These are phyloP conservation scores for Colletotrichum gloeosporioides DNA, from an alignment of 2,329 filamentous ascomycete species.

Conservation along the genomic window DNA sequence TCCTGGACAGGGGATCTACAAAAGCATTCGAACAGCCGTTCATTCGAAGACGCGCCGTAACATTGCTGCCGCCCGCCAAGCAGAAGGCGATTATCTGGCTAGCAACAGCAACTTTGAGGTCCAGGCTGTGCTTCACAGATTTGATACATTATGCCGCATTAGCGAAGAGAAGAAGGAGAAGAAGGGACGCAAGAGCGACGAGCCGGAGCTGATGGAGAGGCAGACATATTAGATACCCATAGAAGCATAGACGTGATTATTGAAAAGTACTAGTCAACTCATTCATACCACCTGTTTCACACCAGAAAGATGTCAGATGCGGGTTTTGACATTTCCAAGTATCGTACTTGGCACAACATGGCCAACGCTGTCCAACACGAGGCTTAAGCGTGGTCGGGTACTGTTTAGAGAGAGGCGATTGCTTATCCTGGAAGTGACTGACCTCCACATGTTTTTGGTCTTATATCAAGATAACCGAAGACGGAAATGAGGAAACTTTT, in stretches of 20 bases:
- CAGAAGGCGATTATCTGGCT: slow-evolving; percentile 17
- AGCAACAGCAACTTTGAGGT: neutral
- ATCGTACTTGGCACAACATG: neutral
- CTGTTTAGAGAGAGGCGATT: accelerated
- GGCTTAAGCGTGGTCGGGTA: neutral
- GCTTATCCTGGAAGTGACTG: neutral
- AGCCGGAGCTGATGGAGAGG: neutral
- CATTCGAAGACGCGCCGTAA: slow-evolving; percentile 8
- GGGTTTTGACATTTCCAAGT: neutral
- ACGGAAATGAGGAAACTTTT: neutral
- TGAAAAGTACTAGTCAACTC: accelerated
- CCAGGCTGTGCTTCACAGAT: neutral
- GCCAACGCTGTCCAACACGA: neutral
- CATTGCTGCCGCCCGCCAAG: neutral
- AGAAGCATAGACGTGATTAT: too few species aligned
- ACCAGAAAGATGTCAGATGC: neutral
- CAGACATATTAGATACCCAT: neutral
- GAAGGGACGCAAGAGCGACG: neutral
- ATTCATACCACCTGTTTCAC: neutral
- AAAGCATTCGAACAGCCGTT: slow-evolving; percentile 20
- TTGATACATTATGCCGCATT: neutral
- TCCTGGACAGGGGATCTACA: slow-evolving; percentile 23
- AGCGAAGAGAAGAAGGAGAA: neutral
- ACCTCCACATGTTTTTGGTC: neutral
- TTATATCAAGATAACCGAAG: neutral